Conservation (phyloP, 495 filamentous ascomycete genomes). For the Tetracladium marchalianum region DNA sequence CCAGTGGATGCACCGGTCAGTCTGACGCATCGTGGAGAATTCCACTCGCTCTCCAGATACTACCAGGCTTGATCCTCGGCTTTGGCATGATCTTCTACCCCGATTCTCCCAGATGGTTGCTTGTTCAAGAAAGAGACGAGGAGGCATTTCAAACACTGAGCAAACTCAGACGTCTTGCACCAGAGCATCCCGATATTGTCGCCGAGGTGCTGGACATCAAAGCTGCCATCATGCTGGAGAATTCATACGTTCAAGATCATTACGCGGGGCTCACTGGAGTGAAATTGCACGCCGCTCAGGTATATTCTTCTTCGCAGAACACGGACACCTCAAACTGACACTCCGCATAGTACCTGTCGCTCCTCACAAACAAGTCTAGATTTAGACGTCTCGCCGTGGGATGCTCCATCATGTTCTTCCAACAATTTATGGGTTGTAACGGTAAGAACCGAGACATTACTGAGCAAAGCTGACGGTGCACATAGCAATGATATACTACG, state of each 20-base stretch:
- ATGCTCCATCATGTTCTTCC: conserved; percentile 58
- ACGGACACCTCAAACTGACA: conserved; percentile 20
- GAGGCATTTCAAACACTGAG: conserved; percentile 38
- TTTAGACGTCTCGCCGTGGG: conserved; percentile 54
- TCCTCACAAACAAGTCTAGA: conserved; percentile 10
- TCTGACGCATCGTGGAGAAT: conserved; percentile 44
- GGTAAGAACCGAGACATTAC: neutral
- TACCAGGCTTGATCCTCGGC: conserved; percentile 30
- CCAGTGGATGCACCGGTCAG: conserved; percentile 34
- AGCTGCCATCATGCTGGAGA: conserved; percentile 66
- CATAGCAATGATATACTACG: conserved; percentile 35
- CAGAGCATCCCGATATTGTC: conserved; percentile 53
- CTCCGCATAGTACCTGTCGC: conserved; percentile 5
- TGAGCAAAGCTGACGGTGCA: neutral
- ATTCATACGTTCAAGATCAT: conserved; percentile 26
- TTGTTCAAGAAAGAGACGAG: conserved; percentile 34
- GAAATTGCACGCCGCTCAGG: conserved; percentile 32
- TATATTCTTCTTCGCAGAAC: conserved; percentile 15
- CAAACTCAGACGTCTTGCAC: conserved; percentile 45
- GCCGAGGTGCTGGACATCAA: conserved; percentile 74
- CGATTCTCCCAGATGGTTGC: conserved; percentile 47
- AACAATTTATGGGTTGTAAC: conserved; percentile 39
- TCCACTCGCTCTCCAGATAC: conserved; percentile 37
- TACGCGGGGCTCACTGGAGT: conserved; percentile 41
- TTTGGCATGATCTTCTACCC: conserved; percentile 19